These are phyloP conservation scores for Teunomyces lycoperdinae DNA, from an alignment of 805 yeast species.

Conservation along the genomic window DNA sequence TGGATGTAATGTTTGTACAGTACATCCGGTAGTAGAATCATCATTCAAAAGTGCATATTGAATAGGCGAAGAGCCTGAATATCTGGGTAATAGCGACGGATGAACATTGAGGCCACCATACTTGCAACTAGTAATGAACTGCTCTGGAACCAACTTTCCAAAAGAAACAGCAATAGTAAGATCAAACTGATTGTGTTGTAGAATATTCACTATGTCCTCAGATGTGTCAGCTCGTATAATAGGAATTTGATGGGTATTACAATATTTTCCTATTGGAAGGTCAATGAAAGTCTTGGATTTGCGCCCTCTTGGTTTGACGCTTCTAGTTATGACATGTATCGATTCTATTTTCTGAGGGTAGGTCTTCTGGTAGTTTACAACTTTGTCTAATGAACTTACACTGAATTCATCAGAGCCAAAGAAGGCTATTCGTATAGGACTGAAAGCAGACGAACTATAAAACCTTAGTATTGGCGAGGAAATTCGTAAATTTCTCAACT, in stretches of 20 bases:
- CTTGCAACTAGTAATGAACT: constrained; percentile 45
- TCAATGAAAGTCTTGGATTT: constrained; percentile 44
- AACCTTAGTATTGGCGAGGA: background rate
- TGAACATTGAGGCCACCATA: constrained; percentile 87
- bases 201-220: constrained; percentile 31
- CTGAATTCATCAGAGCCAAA: constrained; percentile 81
- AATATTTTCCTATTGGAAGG: constrained; percentile 49
- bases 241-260: constrained; percentile 6
- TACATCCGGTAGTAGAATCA: constrained; percentile 70
- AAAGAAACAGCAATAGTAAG: constrained; percentile 89
- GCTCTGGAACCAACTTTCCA: constrained; percentile 74
- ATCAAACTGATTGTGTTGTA: constrained; percentile 38
- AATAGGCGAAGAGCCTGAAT: constrained; percentile 88
- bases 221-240: constrained; percentile 52
- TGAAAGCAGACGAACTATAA: background rate
- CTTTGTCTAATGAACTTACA: constrained; percentile 46
- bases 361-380: constrained; percentile 21
- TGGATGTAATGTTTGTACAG: constrained; percentile 89
- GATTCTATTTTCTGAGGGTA: constrained; percentile 22
- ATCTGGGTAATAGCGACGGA: constrained; percentile 81
- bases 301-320: constrained; percentile 65
- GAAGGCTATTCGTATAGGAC: constrained; percentile 47
- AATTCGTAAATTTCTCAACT: background rate
- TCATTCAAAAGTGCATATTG: constrained; percentile 72
- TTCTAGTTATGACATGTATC: constrained; percentile 62